Base-by-base conservation (phyloP, 768 basidiomycete genomes). In the Mycena amicta region DNA sequence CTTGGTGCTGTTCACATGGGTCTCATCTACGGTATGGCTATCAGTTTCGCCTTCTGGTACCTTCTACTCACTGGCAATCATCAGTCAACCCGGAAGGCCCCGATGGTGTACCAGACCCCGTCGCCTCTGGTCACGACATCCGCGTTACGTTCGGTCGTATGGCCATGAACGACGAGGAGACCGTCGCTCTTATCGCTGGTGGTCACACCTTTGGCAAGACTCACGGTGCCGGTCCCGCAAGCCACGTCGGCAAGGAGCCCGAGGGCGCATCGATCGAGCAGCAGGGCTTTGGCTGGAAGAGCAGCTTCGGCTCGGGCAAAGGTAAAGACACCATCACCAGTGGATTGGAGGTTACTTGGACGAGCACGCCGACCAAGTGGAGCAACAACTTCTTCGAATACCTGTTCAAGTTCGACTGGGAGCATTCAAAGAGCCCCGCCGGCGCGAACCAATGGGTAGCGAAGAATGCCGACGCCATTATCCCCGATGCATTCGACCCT, bases 151-250 rank as follows among this genome's bases (percentile, higher is more conserved):
- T 49, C 26, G 47, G 47, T 49, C 47, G 47, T 23, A 49, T 49
- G 47, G 47, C 47, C 22, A 49, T 49, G 47, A 49, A 49, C 47
- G 47, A 49, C 27, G 47, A 49, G n/a, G 47, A 49, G 47, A 49
- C 47, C 27, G 47, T 49, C 23, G 47, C 47, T 20, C 47, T 49
- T 13, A 49, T 49, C 22, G 47, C 47, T 27, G 47, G 47, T 26
- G 47, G 47, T 22, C 47, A 49, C 22, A 49, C 25, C 26, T 49
- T 49, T 22, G 47, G 47, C 13, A 49, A 49, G 26, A 49, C 47
- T 13, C 47, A 49, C 22, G 47, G 47, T 8, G 47, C 47, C 27
- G 47, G 47, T 49, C 47, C 47, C 27, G 22, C 47, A 13, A 12
- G 12, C 25, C 22, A 49, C 22, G 47, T 49, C n/a, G 47, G 47